Conservation (phyloP, 805 yeast species). For the Candida sonorensis region DNA sequence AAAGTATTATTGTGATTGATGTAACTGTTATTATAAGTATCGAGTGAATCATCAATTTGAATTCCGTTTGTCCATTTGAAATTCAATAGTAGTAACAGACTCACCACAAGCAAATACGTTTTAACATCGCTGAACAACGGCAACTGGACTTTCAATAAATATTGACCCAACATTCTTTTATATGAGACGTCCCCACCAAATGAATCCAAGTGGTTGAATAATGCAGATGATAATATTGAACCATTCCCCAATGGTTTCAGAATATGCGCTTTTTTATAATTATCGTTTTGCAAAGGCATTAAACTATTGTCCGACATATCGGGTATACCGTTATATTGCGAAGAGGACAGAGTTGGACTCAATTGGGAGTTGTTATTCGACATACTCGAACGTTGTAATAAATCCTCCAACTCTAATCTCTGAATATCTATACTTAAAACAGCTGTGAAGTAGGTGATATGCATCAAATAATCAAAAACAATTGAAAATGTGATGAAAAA, state of each 20-base stretch:
- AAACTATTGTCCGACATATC: too few species aligned
- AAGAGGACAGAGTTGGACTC: too few species aligned
- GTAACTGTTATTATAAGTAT: too few species aligned
- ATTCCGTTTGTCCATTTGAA: slow-evolving; percentile 30
- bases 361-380: too few species aligned
- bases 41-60: slow-evolving; percentile 1
- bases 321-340: too few species aligned
- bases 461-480: slow-evolving; percentile 53
- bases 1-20: too few species aligned
- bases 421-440: slow-evolving; percentile 62
- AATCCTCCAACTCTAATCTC: slow-evolving; percentile 53
- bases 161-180: slow-evolving; percentile 22
- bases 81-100: slow-evolving; percentile 24
- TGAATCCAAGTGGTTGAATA: slow-evolving; percentile 7
- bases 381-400: slow-evolving; percentile 34
- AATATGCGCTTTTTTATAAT: slow-evolving; percentile 1
- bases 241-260: slow-evolving; percentile 17
- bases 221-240: slow-evolving; percentile 14
- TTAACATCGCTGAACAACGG: slow-evolving; percentile 31
- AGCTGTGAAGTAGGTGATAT: slow-evolving; percentile 57
- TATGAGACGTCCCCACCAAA: slow-evolving; percentile 7
- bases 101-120: slow-evolving; percentile 22
- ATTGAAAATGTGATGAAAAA: slow-evolving; percentile 41
- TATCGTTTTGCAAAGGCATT: too few species aligned
- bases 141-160: slow-evolving; percentile 27